Evolutionary conservation across 73 alveolate genomes (phyloP).

Genomic region (Paramecium tetraurelia): DNA sequence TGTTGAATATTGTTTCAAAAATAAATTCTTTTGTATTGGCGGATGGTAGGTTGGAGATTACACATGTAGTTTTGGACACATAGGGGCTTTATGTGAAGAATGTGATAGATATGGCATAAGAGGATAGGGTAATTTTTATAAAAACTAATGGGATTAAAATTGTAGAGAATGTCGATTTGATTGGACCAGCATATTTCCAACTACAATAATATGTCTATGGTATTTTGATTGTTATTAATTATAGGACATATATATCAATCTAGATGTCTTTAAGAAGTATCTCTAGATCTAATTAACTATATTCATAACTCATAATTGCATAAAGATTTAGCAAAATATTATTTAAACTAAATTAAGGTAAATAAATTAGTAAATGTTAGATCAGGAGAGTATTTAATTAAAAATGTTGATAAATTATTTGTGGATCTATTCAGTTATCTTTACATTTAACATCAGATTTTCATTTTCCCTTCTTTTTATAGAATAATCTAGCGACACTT

Average conservation of each 20-base stretch:
- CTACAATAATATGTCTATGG: not conserved
- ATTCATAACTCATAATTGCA: not conserved
- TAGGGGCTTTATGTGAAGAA: slow-evolving; percentile 46
- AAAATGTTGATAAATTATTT: not conserved
- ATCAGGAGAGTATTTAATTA: not conserved
- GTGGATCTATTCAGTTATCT: not conserved
- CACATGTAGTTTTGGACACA: slow-evolving; percentile 9
- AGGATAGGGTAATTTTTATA: not conserved
- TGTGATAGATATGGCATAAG: not conserved
- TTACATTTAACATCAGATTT: not conserved
- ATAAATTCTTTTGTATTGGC: not conserved
- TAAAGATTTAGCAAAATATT: not conserved
- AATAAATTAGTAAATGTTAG: not conserved
- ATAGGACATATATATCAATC: not conserved
- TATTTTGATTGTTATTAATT: not conserved
- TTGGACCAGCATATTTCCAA: not conserved
- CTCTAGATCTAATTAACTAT: not conserved
- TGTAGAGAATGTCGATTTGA: not conserved
- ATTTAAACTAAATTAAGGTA: not conserved
- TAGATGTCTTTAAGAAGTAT: not conserved
- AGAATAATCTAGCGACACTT: not conserved
- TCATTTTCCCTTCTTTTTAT: not conserved
- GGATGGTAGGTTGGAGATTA: slow-evolving; percentile 23
- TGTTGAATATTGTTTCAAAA: not conserved
- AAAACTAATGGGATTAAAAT: not conserved